Percentiles rank a stretch among this genome's conserved stretches.
Conservation (phyloP, 805 yeast species). For the Myxozyma mucilagina region DNA sequence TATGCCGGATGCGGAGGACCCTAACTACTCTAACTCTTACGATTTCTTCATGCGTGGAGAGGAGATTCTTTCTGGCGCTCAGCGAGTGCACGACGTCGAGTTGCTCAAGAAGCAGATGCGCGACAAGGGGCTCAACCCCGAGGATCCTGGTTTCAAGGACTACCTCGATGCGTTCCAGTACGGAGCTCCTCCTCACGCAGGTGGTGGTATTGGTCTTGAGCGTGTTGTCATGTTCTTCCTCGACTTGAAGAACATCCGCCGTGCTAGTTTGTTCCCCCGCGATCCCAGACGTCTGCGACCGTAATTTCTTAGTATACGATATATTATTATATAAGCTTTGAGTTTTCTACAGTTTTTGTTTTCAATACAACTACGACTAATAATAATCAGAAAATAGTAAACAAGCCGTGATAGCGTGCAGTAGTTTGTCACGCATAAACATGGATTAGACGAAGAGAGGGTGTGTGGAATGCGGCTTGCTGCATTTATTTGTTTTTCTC, state of each 20-base stretch:
- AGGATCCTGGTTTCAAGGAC: conserved; percentile 79
- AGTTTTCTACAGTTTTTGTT: background rate
- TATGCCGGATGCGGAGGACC: conserved; percentile 94
- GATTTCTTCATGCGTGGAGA: conserved; percentile 99
- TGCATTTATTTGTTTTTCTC: background rate
- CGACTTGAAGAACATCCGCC: conserved; percentile 94
- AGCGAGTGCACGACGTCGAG: conserved; percentile 94
- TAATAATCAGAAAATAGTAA: too few species aligned
- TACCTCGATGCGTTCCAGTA: conserved; percentile 89
- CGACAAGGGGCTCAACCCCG: conserved; percentile 79
- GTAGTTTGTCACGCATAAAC: too few species aligned
- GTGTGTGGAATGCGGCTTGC: conserved; percentile 4
- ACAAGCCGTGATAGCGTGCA: too few species aligned
- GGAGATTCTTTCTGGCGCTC: conserved; percentile 99
- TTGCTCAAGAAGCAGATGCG: conserved; percentile 78
- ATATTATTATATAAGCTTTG: background rate
- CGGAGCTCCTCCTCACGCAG: conserved; percentile 99
- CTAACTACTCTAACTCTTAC: conserved; percentile 93
- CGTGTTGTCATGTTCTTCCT: conserved; percentile 98
- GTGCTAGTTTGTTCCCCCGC: conserved; percentile 99
- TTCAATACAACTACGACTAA: too few species aligned
- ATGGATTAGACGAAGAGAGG: background rate
- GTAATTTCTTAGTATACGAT: conserved; percentile 23
- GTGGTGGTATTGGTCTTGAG: conserved; percentile 99
- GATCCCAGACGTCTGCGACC: conserved; percentile 95